Base-by-base conservation (phyloP, 1,284 basidiomycete genomes). In the Xanthoconium separans region DNA sequence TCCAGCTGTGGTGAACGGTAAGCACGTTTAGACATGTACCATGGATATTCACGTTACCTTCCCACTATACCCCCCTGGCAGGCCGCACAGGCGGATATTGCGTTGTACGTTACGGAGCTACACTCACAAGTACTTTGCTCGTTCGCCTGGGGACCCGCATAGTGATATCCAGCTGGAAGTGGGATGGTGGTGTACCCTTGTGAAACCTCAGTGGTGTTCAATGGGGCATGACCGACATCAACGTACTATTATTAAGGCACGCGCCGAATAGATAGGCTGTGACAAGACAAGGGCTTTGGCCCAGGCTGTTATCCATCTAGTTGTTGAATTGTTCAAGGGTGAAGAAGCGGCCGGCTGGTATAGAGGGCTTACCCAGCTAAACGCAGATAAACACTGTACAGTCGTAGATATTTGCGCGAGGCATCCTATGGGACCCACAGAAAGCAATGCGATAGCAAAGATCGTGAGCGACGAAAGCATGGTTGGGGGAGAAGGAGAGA, bases 241-340 rank as follows among this genome's bases (percentile, higher is more conserved):
- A 60, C 70, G 34, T 50, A 75, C 73, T 42, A 22, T 63, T 68
- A 44, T 36, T 56, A 16, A 53, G 55, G 39, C 75, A 76, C 1
- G 55, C 67, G 27, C 62, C 65, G 41, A 61, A 51, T 4, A 73
- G 50, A 58, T 70, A 74, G 2, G 73, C 66, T 12, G 64, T 43
- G 34, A 76, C 54, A 6, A 65, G 7, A 46, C 75, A 76, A 22
- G 74, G 71, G n/a, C 50, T 66, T 46, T 75, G 75, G 15, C 13
- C 29, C 12, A 51, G 49, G 39, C 59, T 66, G 40, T 75, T 75
- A 57, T 51, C 18, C 65, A 73, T 65, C 74, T 74, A 30, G 4
- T 27, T 5, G 6, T 4, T 18, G 36, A 47, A 37, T 27, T 20
- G n/a, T 2, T 18, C 46, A 29, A 12, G 30, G 11, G 34, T 3